Evolutionary conservation across 176 grass and related monocot genomes (phyloP).

Genomic region (Bothriochloa decipiens): DNA sequence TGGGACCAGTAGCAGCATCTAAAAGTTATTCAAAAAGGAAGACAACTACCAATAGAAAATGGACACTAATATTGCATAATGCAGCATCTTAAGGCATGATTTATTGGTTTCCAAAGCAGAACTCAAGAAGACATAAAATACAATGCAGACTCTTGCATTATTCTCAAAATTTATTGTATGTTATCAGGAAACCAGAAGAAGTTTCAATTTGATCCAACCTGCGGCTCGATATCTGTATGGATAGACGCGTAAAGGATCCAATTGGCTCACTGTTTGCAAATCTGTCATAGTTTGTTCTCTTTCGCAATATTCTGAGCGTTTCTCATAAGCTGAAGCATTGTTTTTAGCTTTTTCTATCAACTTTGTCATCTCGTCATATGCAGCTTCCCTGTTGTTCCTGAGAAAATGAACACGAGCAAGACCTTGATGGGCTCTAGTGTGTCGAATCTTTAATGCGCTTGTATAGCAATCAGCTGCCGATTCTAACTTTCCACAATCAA

Average conservation of each 20-base stretch:
- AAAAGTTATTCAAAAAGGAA: constrained; percentile 10
- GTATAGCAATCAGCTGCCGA: constrained; percentile 91
- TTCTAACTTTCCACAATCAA: constrained; percentile 89
- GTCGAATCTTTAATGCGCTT: constrained; percentile 85
- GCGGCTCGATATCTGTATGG: constrained; percentile 93
- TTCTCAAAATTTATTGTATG: background rate
- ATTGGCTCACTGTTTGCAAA: constrained; percentile 73
- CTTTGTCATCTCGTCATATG: constrained; percentile 90
- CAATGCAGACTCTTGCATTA: background rate
- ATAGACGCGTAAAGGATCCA: constrained; percentile 89
- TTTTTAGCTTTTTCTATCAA: constrained; percentile 88
- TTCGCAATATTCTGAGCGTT: constrained; percentile 88
- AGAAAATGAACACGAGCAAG: constrained; percentile 88
- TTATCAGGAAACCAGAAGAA: constrained; percentile 22
- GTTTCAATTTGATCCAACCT: constrained; percentile 59
- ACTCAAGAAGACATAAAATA: background rate
- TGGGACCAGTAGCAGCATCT: background rate
- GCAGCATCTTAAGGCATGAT: background rate
- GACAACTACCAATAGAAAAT: background rate
- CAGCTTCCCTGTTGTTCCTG: constrained; percentile 72
- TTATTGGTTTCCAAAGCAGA: background rate
- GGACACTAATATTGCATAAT: background rate
- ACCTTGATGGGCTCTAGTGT: constrained; percentile 94
- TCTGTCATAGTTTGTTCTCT: constrained; percentile 78
- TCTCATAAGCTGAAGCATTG: constrained; percentile 95